phyloP scores from a whole-genome alignment of 352 stramenopile genomes.

The Pythium rishiriense region DNA sequence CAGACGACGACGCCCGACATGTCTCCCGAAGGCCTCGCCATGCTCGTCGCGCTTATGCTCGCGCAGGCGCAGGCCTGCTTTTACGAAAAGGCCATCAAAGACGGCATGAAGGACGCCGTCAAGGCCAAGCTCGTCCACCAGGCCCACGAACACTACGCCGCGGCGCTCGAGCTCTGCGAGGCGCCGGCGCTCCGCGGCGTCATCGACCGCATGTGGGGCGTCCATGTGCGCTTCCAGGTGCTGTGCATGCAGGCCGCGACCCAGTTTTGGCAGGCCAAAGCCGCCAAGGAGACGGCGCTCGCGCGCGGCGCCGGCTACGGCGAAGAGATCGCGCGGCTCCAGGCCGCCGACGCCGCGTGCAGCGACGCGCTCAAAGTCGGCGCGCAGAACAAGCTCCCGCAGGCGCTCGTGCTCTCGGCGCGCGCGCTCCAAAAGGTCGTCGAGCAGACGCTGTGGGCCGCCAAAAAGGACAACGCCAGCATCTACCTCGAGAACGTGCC shows the following conservation, averaged over 20 bases:
- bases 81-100: constrained; percentile 91
- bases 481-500: constrained; percentile 83
- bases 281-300: constrained; percentile 58
- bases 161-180: constrained; percentile 58
- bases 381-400: constrained; percentile 61
- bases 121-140: constrained; percentile 85
- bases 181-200: constrained; percentile 43
- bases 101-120: constrained; percentile 81
- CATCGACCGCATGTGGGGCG: constrained; percentile 67
- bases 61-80: constrained; percentile 89
- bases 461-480: constrained; percentile 79
- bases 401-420: constrained; percentile 52
- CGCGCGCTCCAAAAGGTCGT: constrained; percentile 57
- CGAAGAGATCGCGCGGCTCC: constrained; percentile 72
- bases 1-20: constrained; percentile 51
- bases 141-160: constrained; percentile 63
- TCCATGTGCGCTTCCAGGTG: constrained; percentile 73
- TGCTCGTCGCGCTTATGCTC: constrained; percentile 77
- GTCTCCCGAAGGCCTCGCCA: constrained; percentile 61
- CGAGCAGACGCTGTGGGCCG: constrained; percentile 51
- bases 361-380: constrained; percentile 58
- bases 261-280: constrained; percentile 79
- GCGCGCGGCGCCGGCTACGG: constrained; percentile 62
- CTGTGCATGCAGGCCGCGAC: constrained; percentile 69
- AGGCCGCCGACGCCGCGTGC: constrained; percentile 53